Percentiles rank a stretch among this genome's conserved stretches.
Evolutionary conservation across 768 basidiomycete genomes (phyloP).

Genomic region (Botryobasidium botryosum): DNA sequence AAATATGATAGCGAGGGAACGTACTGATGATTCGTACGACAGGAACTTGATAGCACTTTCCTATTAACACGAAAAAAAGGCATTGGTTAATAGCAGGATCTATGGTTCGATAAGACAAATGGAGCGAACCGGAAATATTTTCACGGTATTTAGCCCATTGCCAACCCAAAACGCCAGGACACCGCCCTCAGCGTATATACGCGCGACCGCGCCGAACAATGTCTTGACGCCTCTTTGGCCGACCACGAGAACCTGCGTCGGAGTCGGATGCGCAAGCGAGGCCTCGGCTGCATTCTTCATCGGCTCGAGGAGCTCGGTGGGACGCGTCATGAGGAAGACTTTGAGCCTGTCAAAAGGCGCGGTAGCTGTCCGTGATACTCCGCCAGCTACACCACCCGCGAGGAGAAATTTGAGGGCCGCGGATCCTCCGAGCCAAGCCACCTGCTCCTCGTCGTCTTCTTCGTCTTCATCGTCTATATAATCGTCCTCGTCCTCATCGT

Average conservation of each 20-base stretch:
- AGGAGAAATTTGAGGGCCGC: constrained; percentile 78
- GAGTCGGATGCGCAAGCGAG: constrained; percentile 5
- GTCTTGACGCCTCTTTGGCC: constrained; percentile 39
- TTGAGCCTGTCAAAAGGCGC: constrained; percentile 96
- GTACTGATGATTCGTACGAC: constrained; percentile 79
- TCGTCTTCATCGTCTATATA: constrained; percentile 25
- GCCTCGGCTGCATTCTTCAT: constrained; percentile 20
- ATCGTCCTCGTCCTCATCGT: constrained; percentile 14
- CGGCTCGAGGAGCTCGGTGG: constrained; percentile 45
- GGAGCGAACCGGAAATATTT: constrained; percentile 60
- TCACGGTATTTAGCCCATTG: constrained; percentile 74
- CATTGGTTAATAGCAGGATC: not conserved
- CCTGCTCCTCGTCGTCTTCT: constrained; percentile 40
- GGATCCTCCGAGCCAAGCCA: constrained; percentile 43
- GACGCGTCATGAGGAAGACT: constrained; percentile 85
- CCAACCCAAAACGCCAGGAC: constrained; percentile 95
- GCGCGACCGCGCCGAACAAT: constrained; percentile 51
- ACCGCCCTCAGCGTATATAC: constrained; percentile 82
- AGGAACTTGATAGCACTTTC: constrained; percentile 99
- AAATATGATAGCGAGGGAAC: constrained; percentile 17
- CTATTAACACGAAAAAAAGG: constrained; percentile 8
- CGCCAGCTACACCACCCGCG: constrained; percentile 90
- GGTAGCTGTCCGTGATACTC: constrained; percentile 89
- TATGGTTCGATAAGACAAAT: not conserved
- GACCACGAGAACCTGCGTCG: not conserved